phyloP scores from a whole-genome alignment of 2,329 filamentous ascomycete species.

The Arthroderma sp. region DNA sequence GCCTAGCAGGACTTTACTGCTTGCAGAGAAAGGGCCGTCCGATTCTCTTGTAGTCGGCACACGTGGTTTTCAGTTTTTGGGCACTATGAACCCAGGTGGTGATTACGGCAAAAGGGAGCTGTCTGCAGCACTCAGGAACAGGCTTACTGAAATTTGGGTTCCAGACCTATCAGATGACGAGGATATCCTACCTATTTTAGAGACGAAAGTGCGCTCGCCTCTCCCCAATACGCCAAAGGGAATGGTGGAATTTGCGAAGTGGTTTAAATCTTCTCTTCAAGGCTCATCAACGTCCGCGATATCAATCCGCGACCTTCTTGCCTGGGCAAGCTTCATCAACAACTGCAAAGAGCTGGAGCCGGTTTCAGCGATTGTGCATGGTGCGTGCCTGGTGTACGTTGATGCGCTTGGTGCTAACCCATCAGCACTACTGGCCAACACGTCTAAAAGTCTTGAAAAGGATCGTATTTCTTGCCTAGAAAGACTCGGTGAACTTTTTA shows the following conservation, averaged over 20 bases:
- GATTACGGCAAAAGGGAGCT: constrained; percentile 98
- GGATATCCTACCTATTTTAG: constrained; percentile 78
- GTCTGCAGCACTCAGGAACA: constrained; percentile 85
- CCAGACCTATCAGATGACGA: constrained; percentile 71
- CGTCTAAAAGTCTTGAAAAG: constrained; percentile 52
- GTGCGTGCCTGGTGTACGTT: constrained; percentile 88
- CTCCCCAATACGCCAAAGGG: constrained; percentile 47
- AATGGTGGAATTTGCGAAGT: constrained; percentile 78
- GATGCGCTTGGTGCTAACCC: constrained; percentile 93
- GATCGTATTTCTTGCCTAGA: constrained; percentile 62
- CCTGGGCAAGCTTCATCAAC: constrained; percentile 91
- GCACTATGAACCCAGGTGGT: constrained; percentile 97
- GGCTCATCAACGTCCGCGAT: constrained; percentile 63
- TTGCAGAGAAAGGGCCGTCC: constrained; percentile 84
- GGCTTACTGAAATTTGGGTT: constrained; percentile 98
- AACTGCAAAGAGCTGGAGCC: constrained; percentile 39
- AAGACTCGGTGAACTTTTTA: constrained; percentile 56
- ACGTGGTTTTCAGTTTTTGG: constrained; percentile 84
- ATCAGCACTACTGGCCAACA: constrained; percentile 66
- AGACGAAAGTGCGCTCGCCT: constrained; percentile 52
- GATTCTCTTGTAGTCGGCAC: constrained; percentile 66
- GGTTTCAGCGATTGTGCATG: constrained; percentile 54
- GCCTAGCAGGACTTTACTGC: constrained; percentile 66
- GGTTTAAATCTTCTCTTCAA: constrained; percentile 75
- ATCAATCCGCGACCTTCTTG: constrained; percentile 81